A percentile compares a stretch with the other conserved stretches of the same genome.
These are phyloP conservation scores for Phtheirospermum japonicum DNA, from an alignment of 257 asterid species.

Conservation along the genomic window DNA sequence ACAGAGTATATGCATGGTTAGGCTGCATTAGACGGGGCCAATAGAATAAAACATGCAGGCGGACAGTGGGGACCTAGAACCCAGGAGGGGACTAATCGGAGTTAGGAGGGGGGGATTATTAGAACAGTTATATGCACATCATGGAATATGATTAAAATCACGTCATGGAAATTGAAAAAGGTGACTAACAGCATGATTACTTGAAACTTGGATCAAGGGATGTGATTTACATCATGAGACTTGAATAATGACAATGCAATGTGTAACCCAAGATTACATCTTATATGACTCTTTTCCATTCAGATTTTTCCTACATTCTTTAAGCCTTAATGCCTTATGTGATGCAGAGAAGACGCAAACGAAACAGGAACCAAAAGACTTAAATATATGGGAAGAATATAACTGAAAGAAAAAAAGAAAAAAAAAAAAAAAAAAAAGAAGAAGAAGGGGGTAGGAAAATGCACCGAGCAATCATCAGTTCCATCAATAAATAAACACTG, in stretches of 20 bases:
- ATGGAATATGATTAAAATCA: not conserved
- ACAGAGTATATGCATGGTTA: no score
- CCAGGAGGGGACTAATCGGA: no score
- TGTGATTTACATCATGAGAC: not conserved
- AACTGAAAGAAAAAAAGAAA: conserved; percentile 7
- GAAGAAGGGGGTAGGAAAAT: conserved; percentile 4
- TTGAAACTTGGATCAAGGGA: not conserved
- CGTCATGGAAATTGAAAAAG: not conserved
- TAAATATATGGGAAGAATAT: not conserved
- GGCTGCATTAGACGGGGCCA: no score
- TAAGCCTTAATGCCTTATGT: not conserved
- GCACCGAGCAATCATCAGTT: conserved; percentile 17
- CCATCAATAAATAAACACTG: conserved; percentile 5
- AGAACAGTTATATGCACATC: not conserved
- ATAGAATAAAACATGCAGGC: no score
- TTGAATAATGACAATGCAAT: conserved; percentile 5
- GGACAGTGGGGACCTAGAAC: no score
- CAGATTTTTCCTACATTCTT: not conserved
- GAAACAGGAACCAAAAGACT: not conserved
- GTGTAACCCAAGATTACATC: not conserved
- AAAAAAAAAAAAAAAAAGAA: no score
- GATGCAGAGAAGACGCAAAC: not conserved
- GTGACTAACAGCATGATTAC: not conserved
- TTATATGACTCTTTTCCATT: not conserved
- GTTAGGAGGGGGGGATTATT: no score